Base-by-base conservation (phyloP, 306 rosid species). In the Cucurbita pepo region DNA sequence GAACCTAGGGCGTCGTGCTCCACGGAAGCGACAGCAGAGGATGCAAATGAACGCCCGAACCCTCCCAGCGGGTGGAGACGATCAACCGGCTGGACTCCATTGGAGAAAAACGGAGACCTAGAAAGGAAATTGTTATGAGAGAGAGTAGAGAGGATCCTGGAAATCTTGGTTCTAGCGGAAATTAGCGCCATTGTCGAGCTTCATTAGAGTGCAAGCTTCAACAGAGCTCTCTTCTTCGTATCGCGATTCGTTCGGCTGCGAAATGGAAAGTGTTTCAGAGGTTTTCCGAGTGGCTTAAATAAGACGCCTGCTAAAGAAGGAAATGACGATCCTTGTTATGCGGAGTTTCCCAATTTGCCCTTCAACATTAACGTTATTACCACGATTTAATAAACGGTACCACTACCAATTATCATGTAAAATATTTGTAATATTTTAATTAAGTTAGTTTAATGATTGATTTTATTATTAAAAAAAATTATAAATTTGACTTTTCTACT, bases 111-210 rank as follows among this genome's bases (percentile, higher is more conserved):
- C 22, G 76, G 78, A 40, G 75, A 65, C 36, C 65, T 73, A 1
- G 78, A 88, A 76, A 53, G 21, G 8, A 75, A 75, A 36, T 55
- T 15, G 34, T 57, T 62, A 10, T 44, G 37, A 9, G 79, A 43
- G 22, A 80, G 52, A 53, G 59, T 14, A 18, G 64, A 8, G 0
- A 82, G 74, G 37, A 77, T 10, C 53, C 76, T 80, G 1, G 79
- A 73, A 41, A 86, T 67, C 61, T 84, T 87, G 19, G 81, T 75
- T 81, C 83, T 87, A 5, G 80, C 40, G 53, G 84, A 54, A 77
- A 82, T 86, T 58, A 79, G 21, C 76, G 86, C 85, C 90, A 91
- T 85, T 59, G 44, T 6, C 53, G 71, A 59, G 75, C 79, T 78
- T 80, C 97, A 87, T 85, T 85, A 74, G 78, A 81, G 76, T 72